These are phyloP conservation scores for Colletotrichum sp. DNA, from an alignment of 2,329 filamentous ascomycete genomes.

Conservation along the genomic window DNA sequence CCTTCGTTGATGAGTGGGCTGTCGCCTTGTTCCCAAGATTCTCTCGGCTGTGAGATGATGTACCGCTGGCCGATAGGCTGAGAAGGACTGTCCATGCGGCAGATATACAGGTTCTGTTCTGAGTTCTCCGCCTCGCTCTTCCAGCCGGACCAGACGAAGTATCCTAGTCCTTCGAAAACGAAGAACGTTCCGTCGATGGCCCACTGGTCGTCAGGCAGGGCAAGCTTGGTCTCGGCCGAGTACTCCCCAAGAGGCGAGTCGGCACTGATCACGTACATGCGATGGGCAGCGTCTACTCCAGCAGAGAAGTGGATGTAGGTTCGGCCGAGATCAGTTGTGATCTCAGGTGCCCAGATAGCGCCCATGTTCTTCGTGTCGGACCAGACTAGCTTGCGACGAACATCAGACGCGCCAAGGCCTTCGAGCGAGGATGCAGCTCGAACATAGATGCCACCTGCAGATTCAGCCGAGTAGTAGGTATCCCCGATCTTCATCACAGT, in stretches of 20 bases:
- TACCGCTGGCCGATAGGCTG: conserved; percentile 22
- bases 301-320: conserved; percentile 28
- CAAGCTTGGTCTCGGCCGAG: conserved; percentile 21
- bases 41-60: conserved; percentile 29
- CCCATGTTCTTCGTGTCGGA: conserved; percentile 14
- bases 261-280: conserved; percentile 28
- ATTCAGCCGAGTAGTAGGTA: conserved; percentile 28
- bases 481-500: conserved; percentile 22
- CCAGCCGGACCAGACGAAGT: conserved; percentile 32
- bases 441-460: conserved; percentile 24
- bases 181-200: conserved; percentile 28
- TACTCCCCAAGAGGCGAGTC: conserved; percentile 22
- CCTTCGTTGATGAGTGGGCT: conserved; percentile 27
- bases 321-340: conserved; percentile 18
- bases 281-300: conserved; percentile 20
- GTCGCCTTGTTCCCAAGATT: conserved; percentile 26
- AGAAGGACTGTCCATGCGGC: conserved; percentile 25
- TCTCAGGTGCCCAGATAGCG: conserved; percentile 27
- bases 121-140: not conserved
- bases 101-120: conserved; percentile 28
- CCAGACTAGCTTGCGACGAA: conserved; percentile 22
- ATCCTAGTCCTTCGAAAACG: conserved; percentile 22
- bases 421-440: conserved; percentile 23
- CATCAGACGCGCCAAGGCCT: conserved; percentile 15
- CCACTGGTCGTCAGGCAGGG: conserved; percentile 27